Evolutionary conservation across 306 rosid genomes (phyloP).

Genomic region (Castanea mollissima): DNA sequence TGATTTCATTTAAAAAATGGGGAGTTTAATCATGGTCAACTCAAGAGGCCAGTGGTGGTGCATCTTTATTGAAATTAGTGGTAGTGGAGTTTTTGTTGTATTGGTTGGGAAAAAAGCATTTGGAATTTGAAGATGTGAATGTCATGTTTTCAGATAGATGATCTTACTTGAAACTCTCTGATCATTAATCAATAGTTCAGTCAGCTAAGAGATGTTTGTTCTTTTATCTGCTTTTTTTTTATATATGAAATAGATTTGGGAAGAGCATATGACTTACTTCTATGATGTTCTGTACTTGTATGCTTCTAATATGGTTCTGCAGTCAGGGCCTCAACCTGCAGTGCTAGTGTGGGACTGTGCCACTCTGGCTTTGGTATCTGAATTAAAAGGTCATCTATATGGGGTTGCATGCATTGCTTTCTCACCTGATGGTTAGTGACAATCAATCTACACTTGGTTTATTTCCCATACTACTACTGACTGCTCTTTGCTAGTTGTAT

Average conservation of each 20-base stretch:
- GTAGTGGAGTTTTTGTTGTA: too few relatives aligned
- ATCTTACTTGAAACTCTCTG: slow-evolving; percentile 12
- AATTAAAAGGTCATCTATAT: slow-evolving; percentile 60
- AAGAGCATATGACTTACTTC: slow-evolving; percentile 14
- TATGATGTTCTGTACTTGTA: background rate
- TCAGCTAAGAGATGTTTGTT: background rate
- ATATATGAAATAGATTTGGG: slow-evolving; percentile 7
- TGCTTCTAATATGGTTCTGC: slow-evolving; percentile 35
- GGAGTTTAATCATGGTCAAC: too few relatives aligned
- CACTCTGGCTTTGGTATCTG: slow-evolving; percentile 42
- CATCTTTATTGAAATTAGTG: too few relatives aligned
- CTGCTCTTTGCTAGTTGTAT: slow-evolving; percentile 23
- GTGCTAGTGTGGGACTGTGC: slow-evolving; percentile 66
- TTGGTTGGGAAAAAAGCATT: too few relatives aligned
- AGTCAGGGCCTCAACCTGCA: slow-evolving; percentile 69
- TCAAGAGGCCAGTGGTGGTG: too few relatives aligned
- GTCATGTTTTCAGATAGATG: slow-evolving; percentile 4
- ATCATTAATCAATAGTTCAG: slow-evolving; percentile 4
- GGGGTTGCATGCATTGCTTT: slow-evolving; percentile 67
- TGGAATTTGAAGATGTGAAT: background rate
- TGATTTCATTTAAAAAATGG: too few relatives aligned
- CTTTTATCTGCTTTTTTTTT: slow-evolving; percentile 5
- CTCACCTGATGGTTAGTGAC: slow-evolving; percentile 72
- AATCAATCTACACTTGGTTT: slow-evolving; percentile 16
- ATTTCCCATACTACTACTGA: slow-evolving; percentile 10